Percentiles rank a stretch among this genome's conserved stretches.
Conservation (phyloP, 2,329 filamentous ascomycete species). For the Incumbomyces lentus region DNA sequence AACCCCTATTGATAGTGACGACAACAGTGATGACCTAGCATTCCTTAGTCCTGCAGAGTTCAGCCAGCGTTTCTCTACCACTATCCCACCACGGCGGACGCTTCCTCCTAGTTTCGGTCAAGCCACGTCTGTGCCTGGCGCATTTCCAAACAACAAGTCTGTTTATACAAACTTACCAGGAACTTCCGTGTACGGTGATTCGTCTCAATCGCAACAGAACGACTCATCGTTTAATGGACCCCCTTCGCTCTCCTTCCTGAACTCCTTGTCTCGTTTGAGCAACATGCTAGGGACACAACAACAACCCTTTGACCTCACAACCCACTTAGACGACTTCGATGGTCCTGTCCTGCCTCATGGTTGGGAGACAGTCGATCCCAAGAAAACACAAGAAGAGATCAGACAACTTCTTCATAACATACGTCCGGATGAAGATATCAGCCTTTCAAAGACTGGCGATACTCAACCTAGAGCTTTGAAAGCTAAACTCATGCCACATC, state of each 20-base stretch:
- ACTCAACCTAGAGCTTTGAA: slow-evolving; percentile 55
- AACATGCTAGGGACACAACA: background rate
- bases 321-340: background rate
- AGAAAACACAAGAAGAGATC: slow-evolving; percentile 54
- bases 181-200: slow-evolving; percentile 11
- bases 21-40: background rate
- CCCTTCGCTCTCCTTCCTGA: background rate
- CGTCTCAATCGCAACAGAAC: background rate
- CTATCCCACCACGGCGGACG: background rate
- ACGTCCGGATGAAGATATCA: slow-evolving; percentile 58
- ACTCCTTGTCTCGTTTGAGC: background rate
- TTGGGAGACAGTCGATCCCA: slow-evolving; percentile 31
- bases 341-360: background rate
- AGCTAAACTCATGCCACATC: slow-evolving; percentile 66
- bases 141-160: slow-evolving; percentile 9
- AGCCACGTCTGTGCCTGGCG: slow-evolving; percentile 11
- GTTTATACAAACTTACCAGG: slow-evolving; percentile 12
- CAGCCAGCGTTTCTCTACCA: background rate
- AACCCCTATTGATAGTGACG: background rate
- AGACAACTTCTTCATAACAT: slow-evolving; percentile 62
- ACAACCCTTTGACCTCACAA: background rate
- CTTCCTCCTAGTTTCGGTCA: slow-evolving; percentile 1
- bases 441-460: slow-evolving; percentile 58
- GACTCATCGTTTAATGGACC: background rate
- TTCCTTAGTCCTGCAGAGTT: background rate